Evolutionary conservation across 768 basidiomycete species (phyloP), one percentile per base, ranked within the genome.

Genomic region (Pulveroboletus sp.): DNA sequence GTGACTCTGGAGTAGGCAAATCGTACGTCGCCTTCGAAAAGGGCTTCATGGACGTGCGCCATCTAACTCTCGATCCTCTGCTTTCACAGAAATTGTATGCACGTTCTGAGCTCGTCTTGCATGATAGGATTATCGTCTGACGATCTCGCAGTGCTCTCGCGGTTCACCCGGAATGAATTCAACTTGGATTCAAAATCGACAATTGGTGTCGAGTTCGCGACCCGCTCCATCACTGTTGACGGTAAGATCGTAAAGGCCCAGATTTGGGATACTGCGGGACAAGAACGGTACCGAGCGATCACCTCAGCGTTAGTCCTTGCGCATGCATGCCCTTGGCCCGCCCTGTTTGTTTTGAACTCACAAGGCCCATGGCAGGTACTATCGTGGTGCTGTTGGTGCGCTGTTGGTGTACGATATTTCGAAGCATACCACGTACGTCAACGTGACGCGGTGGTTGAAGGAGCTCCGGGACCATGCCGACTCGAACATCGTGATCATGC

Each of bases 151-250:
- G 96, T 99, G 72, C 93, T 99, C 69, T 95, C 93, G 73, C 93
- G 96, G 66, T 99, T 99, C 82, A 99, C 96, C 59, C 86, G 94
- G 61, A 97, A 97, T 67, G 94, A 98, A 73, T 99, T 99, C 83
- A 96, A 94, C 76, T 80, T 95, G 59, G 96, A 98, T 67, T 93
- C 93, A 39, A 97, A 98, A 76, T 98, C 95, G 54, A 99, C 96
- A 21, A 98, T 99, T 69, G 95, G 96, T 47, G 95, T 99, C 60
- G 95, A 98, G 72, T 99, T 99, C 62, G 96, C 95, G 4, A 97
- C 95, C 37, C 83, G 96, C 64, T 89, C 91, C 15, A 91, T 93
- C 69, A 88, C 79, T 58, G 90, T 98, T n/a, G 95, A 98, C 66
- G 83, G 83, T 36, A 98, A 98, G 83, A 93, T 85, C 3, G 81